Evolutionary conservation across 805 yeast genomes (phyloP).

Genomic region (Kodamaea sagamina): DNA sequence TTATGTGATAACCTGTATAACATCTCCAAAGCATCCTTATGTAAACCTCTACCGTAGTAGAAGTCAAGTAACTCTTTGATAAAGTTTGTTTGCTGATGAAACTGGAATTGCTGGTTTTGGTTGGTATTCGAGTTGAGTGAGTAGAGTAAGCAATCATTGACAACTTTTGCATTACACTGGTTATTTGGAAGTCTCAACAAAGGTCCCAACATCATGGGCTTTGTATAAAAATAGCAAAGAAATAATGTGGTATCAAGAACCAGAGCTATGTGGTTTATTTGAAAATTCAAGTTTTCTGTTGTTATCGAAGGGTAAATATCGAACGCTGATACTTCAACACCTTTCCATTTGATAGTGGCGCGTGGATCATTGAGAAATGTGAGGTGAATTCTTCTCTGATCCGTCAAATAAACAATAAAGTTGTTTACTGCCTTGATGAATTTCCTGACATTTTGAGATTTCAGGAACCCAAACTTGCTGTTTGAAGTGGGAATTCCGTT

Average conservation of each 20-base stretch:
- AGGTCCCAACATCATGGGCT: slow-evolving; percentile 78
- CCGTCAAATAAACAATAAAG: slow-evolving; percentile 51
- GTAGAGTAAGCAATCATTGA: slow-evolving; percentile 51
- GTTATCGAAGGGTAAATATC: slow-evolving; percentile 42
- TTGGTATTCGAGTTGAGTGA: slow-evolving; percentile 11
- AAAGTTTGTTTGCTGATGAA: slow-evolving; percentile 35
- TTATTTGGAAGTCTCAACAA: slow-evolving; percentile 72
- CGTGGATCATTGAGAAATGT: slow-evolving; percentile 38
- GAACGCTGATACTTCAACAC: slow-evolving; percentile 41
- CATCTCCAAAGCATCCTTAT: slow-evolving; percentile 65
- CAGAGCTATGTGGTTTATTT: slow-evolving; percentile 35
- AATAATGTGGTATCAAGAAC: slow-evolving; percentile 80
- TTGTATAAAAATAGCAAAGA: slow-evolving; percentile 66
- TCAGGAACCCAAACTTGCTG: slow-evolving; percentile 15
- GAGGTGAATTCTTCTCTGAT: slow-evolving; percentile 51
- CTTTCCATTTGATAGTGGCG: slow-evolving; percentile 44
- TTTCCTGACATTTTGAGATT: slow-evolving; percentile 25
- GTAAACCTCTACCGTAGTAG: slow-evolving; percentile 62
- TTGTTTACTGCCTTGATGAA: slow-evolving; percentile 41
- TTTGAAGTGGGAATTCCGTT: background rate
- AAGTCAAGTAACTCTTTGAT: slow-evolving; percentile 77
- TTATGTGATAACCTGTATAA: slow-evolving; percentile 38
- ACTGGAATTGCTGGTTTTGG: slow-evolving; percentile 4
- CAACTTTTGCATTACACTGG: slow-evolving; percentile 66
- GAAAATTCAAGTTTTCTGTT: slow-evolving; percentile 21